Base-by-base conservation (phyloP, 1,284 basidiomycete genomes). In the Ceraceosorus guamensis region DNA sequence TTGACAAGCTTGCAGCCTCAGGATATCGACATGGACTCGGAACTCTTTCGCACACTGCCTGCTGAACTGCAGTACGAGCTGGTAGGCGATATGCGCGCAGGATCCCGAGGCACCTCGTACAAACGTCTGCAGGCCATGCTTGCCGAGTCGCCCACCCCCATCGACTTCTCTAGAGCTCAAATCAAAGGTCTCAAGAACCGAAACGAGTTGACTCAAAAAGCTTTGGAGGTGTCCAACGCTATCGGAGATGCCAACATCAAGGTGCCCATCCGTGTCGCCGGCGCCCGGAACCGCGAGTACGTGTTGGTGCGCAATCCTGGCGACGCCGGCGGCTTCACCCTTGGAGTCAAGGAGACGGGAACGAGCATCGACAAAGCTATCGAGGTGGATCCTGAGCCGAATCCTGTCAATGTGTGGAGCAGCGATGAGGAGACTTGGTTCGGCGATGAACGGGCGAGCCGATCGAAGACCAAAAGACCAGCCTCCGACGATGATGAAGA, bases 51-150 rank as follows among this genome's bases (percentile, higher is more conserved):
- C 31, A 88, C 90, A 60, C 82, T 98, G 8, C 91, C 95, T 0
- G 90, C 89, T 0, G 92, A 97, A 77, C 85, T 95, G 24, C 91
- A 99, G 74, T 99, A 98, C 77, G 95, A 99, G 79, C 91, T 99
- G 64, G 87, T 98, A 33, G 93, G 93, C 56, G 95, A 99, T 78
- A 79, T 97, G 56, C 84, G 92, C 4, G 80, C 93, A 46, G 91
- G 91, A 74, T 96, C 91, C 1, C 84, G 95, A 2, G 91, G 95
- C 77, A 93, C 91, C 6, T 95, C 90, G 5, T 87, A 92, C 78
- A 85, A 85, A 51, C 87, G 95, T 8, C 79, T 98, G 34, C 87
- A 93, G 67, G 85, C 87, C 55, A 99, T 98, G 95, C 79, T 96
- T 6, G 81, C 81, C 48, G 83, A 82, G 10, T 83, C 91, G 0